Evolutionary conservation across 495 filamentous ascomycete species (phyloP), one percentile per base, ranked within the genome.

Genomic region (Podospora australis): DNA sequence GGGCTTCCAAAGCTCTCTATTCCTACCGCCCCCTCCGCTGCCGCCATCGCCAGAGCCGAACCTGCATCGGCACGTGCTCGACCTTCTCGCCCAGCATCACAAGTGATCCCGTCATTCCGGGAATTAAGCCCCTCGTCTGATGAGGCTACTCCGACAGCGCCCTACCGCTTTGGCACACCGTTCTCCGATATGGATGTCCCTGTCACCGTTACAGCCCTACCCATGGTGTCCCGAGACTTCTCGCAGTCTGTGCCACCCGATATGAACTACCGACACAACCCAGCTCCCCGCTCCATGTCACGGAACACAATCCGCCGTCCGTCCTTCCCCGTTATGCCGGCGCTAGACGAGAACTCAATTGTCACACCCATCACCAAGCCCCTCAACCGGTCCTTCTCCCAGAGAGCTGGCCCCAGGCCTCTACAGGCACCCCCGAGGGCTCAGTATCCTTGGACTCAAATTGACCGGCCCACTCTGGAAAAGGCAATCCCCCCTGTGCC

Each of bases 231-330:
- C 5, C 81, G 92, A 2, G 80, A 86, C 44, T 66, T 67, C 8
- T 90, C 88, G 4, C 87, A 95, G 56, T 96, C 90, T 1, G 92
- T 96, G 0, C 92, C 92, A 17, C 91, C 92, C 4, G 80, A 95
- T 64, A 96, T 97, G 89, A 73, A 74, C 58, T 88, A 80, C 70
- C 78, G 83, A 42, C 61, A 66, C 23, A 65, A 60, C 22, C 60
- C 64, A 13, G 57, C 49, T 13, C 62, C 59, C 19, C 75, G 75
- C 14, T 81, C 70, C 55, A 77, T 61, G 64, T 83, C 66, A 39
- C 73, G 66, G 64, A 74, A 64, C 49, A 82, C 81, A 14, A 65
- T 62, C 24, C 76, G 80, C 30, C 73, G 79, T 16, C 81, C 72
- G 1, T 81, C 75, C 32, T 72, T 80, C 53, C 68, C 70, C 46